These are phyloP conservation scores for Lonicera japonica DNA, from an alignment of 129 eudicot species.

Conservation along the genomic window DNA sequence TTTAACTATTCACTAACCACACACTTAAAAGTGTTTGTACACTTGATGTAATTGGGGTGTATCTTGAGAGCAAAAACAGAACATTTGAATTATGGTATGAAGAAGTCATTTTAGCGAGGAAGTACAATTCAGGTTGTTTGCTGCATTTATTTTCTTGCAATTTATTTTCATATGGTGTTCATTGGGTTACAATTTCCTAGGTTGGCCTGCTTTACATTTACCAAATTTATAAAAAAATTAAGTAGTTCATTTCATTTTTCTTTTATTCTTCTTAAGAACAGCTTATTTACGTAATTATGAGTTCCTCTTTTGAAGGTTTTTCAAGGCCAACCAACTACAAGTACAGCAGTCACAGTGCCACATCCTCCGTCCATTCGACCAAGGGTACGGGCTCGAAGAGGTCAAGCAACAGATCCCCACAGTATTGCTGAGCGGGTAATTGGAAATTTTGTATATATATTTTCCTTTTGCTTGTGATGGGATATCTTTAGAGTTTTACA, in stretches of 20 bases:
- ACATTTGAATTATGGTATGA: no score
- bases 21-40: no score
- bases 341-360: slow-evolving; percentile 64
- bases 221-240: neutral
- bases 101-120: no score
- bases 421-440: slow-evolving; percentile 96
- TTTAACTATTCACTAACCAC: no score
- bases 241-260: neutral
- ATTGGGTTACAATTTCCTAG: no score
- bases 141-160: no score
- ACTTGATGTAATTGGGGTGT: no score
- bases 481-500: neutral
- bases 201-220: neutral
- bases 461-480: neutral
- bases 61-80: no score
- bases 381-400: slow-evolving; percentile 90
- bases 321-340: slow-evolving; percentile 72
- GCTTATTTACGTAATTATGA: no score
- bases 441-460: neutral
- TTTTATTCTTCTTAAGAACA: neutral
- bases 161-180: no score
- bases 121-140: no score
- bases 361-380: slow-evolving; percentile 84
- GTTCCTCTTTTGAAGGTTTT: slow-evolving; percentile 34
- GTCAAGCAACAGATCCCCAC: slow-evolving; percentile 99